A percentile compares a stretch with the other conserved stretches of the same genome.
Evolutionary conservation across 2,329 filamentous ascomycete species (phyloP).

Genomic region (Fusarium mangiferae): DNA sequence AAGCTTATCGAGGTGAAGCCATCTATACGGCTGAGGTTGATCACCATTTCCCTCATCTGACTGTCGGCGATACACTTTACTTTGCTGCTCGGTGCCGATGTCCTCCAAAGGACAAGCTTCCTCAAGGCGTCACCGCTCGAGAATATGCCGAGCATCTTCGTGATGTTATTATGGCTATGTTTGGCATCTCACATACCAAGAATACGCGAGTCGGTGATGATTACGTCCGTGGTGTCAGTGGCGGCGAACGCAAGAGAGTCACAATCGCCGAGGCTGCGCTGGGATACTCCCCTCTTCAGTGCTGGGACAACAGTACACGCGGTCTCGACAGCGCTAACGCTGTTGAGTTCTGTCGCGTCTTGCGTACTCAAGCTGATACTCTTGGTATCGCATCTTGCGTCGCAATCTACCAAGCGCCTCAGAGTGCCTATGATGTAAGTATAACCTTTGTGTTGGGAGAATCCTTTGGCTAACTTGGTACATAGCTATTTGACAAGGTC

Average conservation of each 20-base stretch:
- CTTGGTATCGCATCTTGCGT: conserved; percentile 67
- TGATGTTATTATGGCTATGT: conserved; percentile 76
- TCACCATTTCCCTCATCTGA: conserved; percentile 78
- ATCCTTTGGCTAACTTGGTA: not conserved
- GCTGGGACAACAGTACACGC: conserved; percentile 75
- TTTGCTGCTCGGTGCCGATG: conserved; percentile 77
- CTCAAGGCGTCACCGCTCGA: conserved; percentile 61
- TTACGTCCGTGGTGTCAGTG: conserved; percentile 66
- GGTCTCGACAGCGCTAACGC: conserved; percentile 74
- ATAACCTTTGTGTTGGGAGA: no score
- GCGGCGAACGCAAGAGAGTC: conserved; percentile 60
- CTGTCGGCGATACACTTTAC: conserved; percentile 78
- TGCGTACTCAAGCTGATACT: conserved; percentile 69
- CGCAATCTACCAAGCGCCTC: conserved; percentile 71
- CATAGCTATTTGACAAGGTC: conserved; percentile 72
- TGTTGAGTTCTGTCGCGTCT: conserved; percentile 71
- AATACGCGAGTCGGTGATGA: conserved; percentile 77
- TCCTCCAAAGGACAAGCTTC: conserved; percentile 61
- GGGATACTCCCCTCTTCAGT: conserved; percentile 62
- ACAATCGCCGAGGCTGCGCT: conserved; percentile 49
- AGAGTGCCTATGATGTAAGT: conserved; percentile 42
- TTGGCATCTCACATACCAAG: conserved; percentile 74
- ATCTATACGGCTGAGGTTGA: conserved; percentile 87
- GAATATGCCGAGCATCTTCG: conserved; percentile 68
- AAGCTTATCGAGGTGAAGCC: conserved; percentile 78